These are phyloP conservation scores for Fraxinus albicans DNA, from an alignment of 305 asterid genomes.

Conservation along the genomic window DNA sequence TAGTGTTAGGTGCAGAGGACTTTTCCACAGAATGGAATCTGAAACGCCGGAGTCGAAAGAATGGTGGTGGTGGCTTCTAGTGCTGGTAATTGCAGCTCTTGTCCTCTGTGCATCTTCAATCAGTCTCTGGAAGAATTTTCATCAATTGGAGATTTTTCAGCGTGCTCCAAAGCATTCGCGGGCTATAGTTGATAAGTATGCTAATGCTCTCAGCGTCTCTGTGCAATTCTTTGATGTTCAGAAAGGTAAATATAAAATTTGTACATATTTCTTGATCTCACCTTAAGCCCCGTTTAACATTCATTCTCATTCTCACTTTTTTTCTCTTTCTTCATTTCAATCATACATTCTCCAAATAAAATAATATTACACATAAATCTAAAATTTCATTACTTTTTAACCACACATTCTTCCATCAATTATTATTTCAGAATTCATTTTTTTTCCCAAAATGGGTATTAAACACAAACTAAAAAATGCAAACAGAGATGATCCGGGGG, in stretches of 20 bases:
- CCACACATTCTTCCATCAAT: no score
- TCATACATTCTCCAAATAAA: no score
- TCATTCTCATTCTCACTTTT: no score
- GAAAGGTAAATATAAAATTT: slow-evolving; percentile 38
- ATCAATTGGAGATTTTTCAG: slow-evolving; percentile 19
- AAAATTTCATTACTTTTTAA: no score
- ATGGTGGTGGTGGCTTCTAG: slow-evolving; percentile 36
- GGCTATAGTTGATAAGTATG: slow-evolving; percentile 32
- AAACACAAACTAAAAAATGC: no score
- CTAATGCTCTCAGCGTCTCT: slow-evolving; percentile 47
- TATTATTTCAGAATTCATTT: no score
- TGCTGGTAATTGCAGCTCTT: slow-evolving; percentile 32
- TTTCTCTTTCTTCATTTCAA: no score
- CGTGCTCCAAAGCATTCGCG: slow-evolving; percentile 16
- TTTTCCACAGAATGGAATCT: slow-evolving; percentile 22
- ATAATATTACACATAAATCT: no score
- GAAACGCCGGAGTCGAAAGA: slow-evolving; percentile 14
- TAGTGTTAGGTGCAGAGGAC: background rate
- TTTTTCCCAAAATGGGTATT: no score
- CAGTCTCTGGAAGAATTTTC: slow-evolving; percentile 37
- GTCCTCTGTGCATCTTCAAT: slow-evolving; percentile 45
- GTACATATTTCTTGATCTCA: background rate
- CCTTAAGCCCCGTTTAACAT: background rate
- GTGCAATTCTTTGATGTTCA: slow-evolving; percentile 64
- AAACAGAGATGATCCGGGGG: no score